These are phyloP conservation scores for Emericellopsis cladophorae DNA, from an alignment of 2,329 filamentous ascomycete species.

Conservation along the genomic window DNA sequence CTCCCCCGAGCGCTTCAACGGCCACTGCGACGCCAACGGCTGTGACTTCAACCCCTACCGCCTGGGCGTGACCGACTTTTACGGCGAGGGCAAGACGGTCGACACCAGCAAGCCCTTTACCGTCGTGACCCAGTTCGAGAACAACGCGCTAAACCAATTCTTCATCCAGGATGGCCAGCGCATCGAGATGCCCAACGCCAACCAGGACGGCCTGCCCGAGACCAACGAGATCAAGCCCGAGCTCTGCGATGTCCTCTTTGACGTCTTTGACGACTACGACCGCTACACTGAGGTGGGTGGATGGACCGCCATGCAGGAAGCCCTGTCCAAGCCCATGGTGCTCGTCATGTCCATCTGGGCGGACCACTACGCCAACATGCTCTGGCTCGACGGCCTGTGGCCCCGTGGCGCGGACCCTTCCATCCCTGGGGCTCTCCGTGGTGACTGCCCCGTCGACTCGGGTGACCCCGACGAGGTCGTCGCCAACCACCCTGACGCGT, in stretches of 20 bases:
- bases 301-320: constrained; percentile 38
- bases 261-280: constrained; percentile 35
- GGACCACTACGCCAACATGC: constrained; percentile 48
- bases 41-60: constrained; percentile 57
- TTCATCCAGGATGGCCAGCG: constrained; percentile 47
- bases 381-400: constrained; percentile 55
- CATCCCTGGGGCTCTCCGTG: constrained; percentile 11
- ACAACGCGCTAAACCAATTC: constrained; percentile 38
- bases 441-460: constrained; percentile 10
- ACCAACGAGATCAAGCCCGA: constrained; percentile 42
- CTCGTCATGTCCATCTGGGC: constrained; percentile 48
- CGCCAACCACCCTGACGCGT: constrained; percentile 6
- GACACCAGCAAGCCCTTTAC: constrained; percentile 44
- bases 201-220: constrained; percentile 46
- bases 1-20: constrained; percentile 35
- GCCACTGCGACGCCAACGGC: constrained; percentile 50
- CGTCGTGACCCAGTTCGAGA: constrained; percentile 48
- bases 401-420: constrained; percentile 20
- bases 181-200: constrained; percentile 31
- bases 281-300: constrained; percentile 43
- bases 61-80: constrained; percentile 47
- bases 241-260: constrained; percentile 45
- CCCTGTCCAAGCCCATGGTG: constrained; percentile 46
- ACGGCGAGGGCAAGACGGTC: constrained; percentile 43
- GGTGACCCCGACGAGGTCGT: constrained; percentile 12